Evolutionary conservation across 805 yeast species (phyloP).

Genomic region (Pichia sporocuriosa): DNA sequence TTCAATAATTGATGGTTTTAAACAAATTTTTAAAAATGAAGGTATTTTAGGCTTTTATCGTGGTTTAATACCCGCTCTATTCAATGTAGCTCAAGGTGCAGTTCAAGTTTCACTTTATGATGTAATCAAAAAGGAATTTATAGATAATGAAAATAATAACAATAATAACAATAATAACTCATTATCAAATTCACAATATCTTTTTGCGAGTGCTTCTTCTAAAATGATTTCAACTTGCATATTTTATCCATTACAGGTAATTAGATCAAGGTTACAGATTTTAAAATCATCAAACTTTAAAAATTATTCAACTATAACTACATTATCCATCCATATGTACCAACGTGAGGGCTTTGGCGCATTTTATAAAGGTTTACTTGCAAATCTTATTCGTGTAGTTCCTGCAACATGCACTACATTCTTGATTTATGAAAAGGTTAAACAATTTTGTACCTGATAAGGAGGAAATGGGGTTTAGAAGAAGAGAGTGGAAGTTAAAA

Average conservation of each 20-base stretch:
- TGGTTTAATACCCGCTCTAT: conserved; percentile 68
- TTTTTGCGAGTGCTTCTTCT: conserved; percentile 59
- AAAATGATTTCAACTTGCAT: conserved; percentile 61
- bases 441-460: conserved; percentile 14
- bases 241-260: conserved; percentile 80
- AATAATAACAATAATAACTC: conserved; percentile 13
- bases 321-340: conserved; percentile 36
- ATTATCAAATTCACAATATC: conserved; percentile 48
- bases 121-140: conserved; percentile 45
- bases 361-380: conserved; percentile 76
- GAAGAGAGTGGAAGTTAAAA: too few species aligned
- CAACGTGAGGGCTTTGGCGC: conserved; percentile 52
- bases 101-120: conserved; percentile 85
- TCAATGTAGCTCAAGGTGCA: conserved; percentile 86
- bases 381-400: conserved; percentile 73
- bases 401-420: conserved; percentile 94
- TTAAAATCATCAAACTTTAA: conserved; percentile 23
- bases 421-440: conserved; percentile 67
- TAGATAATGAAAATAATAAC: conserved; percentile 6
- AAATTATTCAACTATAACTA: conserved; percentile 15
- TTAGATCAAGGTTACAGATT: conserved; percentile 70
- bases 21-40: conserved; percentile 40
- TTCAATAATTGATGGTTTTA: conserved; percentile 51
- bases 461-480: too few species aligned
- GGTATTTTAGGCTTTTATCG: conserved; percentile 74